phyloP scores from a whole-genome alignment of 257 asterid species.

The Catharanthus roseus region DNA sequence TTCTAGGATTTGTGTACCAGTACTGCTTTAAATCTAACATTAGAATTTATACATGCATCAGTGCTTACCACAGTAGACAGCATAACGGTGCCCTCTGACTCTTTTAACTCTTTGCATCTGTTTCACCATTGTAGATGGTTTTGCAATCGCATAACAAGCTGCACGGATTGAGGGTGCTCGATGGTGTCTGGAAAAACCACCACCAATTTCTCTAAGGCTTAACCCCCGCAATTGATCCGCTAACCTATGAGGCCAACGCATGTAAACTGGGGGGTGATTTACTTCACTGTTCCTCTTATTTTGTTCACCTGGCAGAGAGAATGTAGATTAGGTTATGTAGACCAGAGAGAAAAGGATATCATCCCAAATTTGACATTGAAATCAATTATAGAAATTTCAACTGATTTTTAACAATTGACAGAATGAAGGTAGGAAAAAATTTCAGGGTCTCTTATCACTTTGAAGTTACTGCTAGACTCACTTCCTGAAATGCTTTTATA shows the following conservation, averaged over 20 bases:
- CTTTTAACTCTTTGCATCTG: conserved; percentile 74
- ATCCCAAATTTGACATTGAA: neutral
- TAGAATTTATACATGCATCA: neutral
- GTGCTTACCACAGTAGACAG: conserved; percentile 85
- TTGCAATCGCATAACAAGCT: conserved; percentile 87
- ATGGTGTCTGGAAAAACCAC: conserved; percentile 92
- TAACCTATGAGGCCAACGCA: conserved; percentile 91
- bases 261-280: conserved; percentile 51
- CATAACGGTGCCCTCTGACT: conserved; percentile 85
- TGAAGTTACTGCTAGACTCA: neutral
- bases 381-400: neutral
- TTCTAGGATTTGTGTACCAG: neutral
- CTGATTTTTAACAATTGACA: neutral
- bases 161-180: conserved; percentile 89
- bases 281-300: conserved; percentile 36
- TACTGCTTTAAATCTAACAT: neutral
- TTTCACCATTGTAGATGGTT: conserved; percentile 93
- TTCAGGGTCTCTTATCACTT: neutral
- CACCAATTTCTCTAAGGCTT: conserved; percentile 88
- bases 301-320: conserved; percentile 53
- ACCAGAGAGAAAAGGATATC: neutral
- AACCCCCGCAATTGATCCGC: conserved; percentile 90
- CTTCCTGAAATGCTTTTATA: neutral
- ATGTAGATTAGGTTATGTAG: conserved; percentile 26
- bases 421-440: neutral